phyloP scores from a whole-genome alignment of 352 stramenopile species.

The Pythium plurisporium region DNA sequence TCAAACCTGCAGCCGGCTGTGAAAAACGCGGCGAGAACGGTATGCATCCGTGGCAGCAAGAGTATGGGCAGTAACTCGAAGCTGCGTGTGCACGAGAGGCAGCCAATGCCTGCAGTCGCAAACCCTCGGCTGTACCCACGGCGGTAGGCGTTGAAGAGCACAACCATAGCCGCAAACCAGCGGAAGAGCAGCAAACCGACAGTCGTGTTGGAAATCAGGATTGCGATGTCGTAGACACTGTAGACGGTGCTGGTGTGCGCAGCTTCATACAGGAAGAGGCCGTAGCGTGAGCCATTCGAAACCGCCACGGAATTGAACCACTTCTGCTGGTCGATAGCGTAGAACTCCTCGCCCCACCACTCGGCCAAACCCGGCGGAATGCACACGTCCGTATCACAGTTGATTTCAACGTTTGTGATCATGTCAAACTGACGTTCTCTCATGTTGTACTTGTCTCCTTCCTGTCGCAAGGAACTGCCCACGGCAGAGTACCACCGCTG shows the following conservation, averaged over 20 bases:
- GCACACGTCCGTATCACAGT: conserved; percentile 20
- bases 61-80: conserved; percentile 41
- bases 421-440: conserved; percentile 33
- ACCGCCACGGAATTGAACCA: conserved; percentile 8
- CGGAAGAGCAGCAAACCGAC: conserved; percentile 30
- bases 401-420: conserved; percentile 17
- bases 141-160: conserved; percentile 20
- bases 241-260: conserved; percentile 9
- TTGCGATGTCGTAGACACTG: conserved; percentile 38
- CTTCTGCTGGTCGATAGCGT: not conserved
- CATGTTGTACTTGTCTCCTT: conserved; percentile 14
- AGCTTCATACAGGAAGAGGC: conserved; percentile 35
- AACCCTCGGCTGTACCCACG: conserved; percentile 2
- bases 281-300: conserved; percentile 29
- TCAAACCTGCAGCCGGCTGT: conserved; percentile 39
- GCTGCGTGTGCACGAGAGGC: conserved; percentile 32
- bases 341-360: conserved; percentile 16
- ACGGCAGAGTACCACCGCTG: conserved; percentile 31
- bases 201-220: conserved; percentile 44
- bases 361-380: conserved; percentile 4
- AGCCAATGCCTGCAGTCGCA: conserved; percentile 26
- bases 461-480: conserved; percentile 11
- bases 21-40: conserved; percentile 38
- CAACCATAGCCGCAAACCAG: conserved; percentile 35
- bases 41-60: conserved; percentile 36